Base-by-base conservation (phyloP, 257 asterid genomes). In the Paulownia fortunei region DNA sequence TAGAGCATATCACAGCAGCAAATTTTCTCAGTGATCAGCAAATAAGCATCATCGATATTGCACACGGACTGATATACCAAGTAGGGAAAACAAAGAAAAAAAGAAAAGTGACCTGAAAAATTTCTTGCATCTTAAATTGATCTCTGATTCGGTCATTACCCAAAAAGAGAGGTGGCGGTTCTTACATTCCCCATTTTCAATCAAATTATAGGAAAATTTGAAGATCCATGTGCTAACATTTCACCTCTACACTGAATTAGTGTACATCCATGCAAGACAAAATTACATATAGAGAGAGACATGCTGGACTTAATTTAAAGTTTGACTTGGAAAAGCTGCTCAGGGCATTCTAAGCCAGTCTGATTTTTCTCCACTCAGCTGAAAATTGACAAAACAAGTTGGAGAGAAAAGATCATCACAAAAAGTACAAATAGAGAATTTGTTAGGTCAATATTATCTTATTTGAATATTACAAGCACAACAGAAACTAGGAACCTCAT, bases 1-100 rank as follows among this genome's bases (percentile, higher is more conserved):
- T 42, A 56, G 69, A 52, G 65, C 73, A 68, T 77, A 61, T 34
- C 70, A 78, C 34, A 41, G 34, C 19, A 11, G 8, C 36, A 32
- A 81, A 39, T n/a, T 39, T 23, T 41, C 42, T 55, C 8, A 26
- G 42, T 65, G 27, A 60, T 52, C 39, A 10, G 12, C 39, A 54
- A 49, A 51, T 21, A 74, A 80, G 54, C 36, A 68, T 70, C 47
- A 75, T 24, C 36, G 52, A 16, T 30, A 37, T 54, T 21, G 52
- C 37, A 13, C 6, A 16, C 56, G n/a, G n/a, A 51, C 19, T 44
- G 55, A 42, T 26, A 65, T 26, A 8, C 3, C 32, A 6, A 52
- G 3, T 6, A 8, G 26, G n/a, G n/a, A n/a, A n/a, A 34, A 3
- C 41, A 16, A 19, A 26, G 0, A 18, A 42, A 27, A 41, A 44